Evolutionary conservation across 371 early-diverging fungal genomes (phyloP).

Genomic region (Capillidium heterosporum): DNA sequence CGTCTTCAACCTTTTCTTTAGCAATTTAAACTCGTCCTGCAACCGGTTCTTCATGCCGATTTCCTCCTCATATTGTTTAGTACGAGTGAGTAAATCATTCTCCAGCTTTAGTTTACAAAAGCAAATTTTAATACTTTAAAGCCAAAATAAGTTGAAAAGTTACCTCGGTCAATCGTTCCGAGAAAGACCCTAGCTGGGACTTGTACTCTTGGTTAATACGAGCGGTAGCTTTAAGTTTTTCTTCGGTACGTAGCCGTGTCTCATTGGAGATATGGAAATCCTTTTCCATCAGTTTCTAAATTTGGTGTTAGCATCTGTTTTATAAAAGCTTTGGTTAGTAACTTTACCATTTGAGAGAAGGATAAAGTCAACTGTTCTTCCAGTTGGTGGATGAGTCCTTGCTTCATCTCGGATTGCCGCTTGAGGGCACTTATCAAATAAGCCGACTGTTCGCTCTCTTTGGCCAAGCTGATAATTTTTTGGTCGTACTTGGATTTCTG

Average conservation of each 20-base stretch:
- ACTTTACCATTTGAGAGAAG: conserved; percentile 9
- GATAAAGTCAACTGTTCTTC: conserved; percentile 6
- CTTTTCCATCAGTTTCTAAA: conserved; percentile 19
- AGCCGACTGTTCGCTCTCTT: conserved; percentile 1
- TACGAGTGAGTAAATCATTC: too few species aligned
- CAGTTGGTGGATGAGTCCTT: conserved; percentile 6
- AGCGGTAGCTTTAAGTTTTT: conserved; percentile 21
- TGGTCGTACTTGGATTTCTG: conserved; percentile 5
- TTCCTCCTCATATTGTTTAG: too few species aligned
- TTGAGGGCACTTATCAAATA: conserved; percentile 1
- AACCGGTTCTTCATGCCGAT: background rate
- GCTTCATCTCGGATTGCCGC: conserved; percentile 5
- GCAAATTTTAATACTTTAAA: too few species aligned
- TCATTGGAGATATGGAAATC: conserved; percentile 9
- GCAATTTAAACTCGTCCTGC: background rate
- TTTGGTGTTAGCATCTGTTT: conserved; percentile 19
- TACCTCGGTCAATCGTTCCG: background rate
- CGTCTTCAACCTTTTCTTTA: conserved; percentile 16
- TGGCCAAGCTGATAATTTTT: background rate
- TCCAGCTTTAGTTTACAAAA: too few species aligned
- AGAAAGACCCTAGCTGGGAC: conserved; percentile 14
- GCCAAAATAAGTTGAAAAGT: too few species aligned
- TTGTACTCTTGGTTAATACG: conserved; percentile 12
- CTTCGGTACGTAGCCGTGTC: conserved; percentile 23
- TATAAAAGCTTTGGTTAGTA: conserved; percentile 14